Percentiles rank a stretch among this genome's conserved stretches.
Conservation (phyloP, 306 rosid species). For the Cucurbita moschata region DNA sequence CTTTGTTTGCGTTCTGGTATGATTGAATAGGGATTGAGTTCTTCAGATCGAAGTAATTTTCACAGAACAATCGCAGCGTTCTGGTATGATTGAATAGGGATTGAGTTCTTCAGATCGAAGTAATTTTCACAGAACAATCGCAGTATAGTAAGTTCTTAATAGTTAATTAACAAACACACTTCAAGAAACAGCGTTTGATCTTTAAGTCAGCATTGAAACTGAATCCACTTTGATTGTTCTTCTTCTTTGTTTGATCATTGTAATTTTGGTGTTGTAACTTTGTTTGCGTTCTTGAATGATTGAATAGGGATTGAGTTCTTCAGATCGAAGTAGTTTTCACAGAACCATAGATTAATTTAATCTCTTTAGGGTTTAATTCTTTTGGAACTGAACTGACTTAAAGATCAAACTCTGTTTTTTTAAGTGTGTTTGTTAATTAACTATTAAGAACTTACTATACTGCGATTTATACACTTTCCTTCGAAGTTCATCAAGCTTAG, state of each 20-base stretch:
- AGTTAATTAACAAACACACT: too few species aligned
- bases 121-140: background rate
- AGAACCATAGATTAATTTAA: background rate
- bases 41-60: background rate
- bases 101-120: background rate
- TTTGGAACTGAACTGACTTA: background rate
- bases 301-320: background rate
- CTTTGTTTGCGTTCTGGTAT: background rate
- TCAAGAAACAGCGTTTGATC: too few species aligned
- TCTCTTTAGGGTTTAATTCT: background rate
- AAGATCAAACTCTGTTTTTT: background rate
- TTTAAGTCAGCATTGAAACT: background rate
- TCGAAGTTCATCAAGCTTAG: background rate
- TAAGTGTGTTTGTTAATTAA: background rate
- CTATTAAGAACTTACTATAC: background rate
- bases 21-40: background rate
- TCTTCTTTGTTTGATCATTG: background rate
- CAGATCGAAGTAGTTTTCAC: background rate
- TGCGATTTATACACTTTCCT: background rate
- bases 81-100: too few species aligned
- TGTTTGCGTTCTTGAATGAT: background rate
- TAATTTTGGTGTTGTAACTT: background rate
- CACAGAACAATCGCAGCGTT: too few species aligned
- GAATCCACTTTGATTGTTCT: background rate
- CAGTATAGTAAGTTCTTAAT: too few species aligned